Evolutionary conservation across 1,284 basidiomycete species (phyloP).

Genomic region (Ceratobasidium sp.): DNA sequence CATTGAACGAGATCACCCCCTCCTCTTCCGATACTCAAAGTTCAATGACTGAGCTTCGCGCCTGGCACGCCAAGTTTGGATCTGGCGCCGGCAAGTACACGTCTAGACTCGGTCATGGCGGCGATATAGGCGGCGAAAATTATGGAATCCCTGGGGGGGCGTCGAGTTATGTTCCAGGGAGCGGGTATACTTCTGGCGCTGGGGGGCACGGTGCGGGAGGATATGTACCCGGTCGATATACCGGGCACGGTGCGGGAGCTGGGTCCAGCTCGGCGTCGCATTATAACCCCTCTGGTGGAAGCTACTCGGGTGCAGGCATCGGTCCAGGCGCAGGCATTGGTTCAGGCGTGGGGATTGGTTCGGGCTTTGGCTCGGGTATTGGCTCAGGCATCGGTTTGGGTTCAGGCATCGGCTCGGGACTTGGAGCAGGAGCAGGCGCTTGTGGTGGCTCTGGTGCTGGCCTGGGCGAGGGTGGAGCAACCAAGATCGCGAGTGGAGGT

Average conservation of each 20-base stretch:
- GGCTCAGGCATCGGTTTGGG: too few species aligned
- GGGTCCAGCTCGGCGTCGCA: too few species aligned
- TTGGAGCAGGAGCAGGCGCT: not conserved
- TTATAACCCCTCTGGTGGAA: too few species aligned
- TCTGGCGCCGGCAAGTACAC: constrained; percentile 60
- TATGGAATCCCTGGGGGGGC: not conserved
- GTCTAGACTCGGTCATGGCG: not conserved
- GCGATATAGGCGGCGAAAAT: too few species aligned
- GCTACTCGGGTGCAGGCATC: too few species aligned
- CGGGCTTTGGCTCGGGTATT: too few species aligned
- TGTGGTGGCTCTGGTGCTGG: not conserved
- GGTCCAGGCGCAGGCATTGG: too few species aligned
- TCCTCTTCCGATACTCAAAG: constrained; percentile 85
- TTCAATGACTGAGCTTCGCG: constrained; percentile 81
- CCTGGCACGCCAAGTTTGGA: constrained; percentile 93
- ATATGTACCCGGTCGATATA: not conserved
- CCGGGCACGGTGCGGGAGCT: too few species aligned
- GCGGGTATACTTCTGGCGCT: not conserved
- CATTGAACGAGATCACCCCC: constrained; percentile 86
- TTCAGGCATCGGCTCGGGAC: not conserved
- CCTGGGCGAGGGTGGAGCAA: not conserved
- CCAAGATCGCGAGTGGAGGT: too few species aligned
- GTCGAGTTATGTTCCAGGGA: not conserved
- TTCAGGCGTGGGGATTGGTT: too few species aligned
- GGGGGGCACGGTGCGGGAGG: too few species aligned